Evolutionary conservation across 1,284 basidiomycete species (phyloP).

Genomic region (Cutaneotrichosporon mucoides): DNA sequence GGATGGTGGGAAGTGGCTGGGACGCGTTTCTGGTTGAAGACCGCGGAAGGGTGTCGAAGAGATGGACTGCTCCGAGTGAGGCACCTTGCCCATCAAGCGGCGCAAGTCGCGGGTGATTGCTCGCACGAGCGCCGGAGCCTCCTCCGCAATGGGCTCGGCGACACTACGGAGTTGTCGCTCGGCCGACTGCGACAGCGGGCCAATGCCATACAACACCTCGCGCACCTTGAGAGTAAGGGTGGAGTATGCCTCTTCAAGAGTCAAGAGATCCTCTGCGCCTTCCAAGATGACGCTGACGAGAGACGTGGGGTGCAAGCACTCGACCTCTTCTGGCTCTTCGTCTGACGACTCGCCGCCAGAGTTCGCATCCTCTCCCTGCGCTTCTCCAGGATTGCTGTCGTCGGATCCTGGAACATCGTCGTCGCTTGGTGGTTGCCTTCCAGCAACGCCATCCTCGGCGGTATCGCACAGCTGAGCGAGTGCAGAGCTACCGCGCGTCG

Average conservation of each 20-base stretch:
- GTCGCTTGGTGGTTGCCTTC: slow-evolving; percentile 2
- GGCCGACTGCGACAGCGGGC: slow-evolving; percentile 5
- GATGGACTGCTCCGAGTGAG: slow-evolving; percentile 24
- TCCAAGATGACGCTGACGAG: slow-evolving; percentile 40
- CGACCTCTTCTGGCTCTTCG: slow-evolving; percentile 30
- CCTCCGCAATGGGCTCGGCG: slow-evolving; percentile 31
- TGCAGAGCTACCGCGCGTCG: not conserved
- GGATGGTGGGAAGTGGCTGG: slow-evolving; percentile 1
- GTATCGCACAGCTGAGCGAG: slow-evolving; percentile 15
- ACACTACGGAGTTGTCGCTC: not conserved
- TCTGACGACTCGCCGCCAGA: slow-evolving; percentile 27
- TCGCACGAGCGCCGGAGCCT: slow-evolving; percentile 41
- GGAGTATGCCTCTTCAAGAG: slow-evolving; percentile 44
- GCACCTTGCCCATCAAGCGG: slow-evolving; percentile 38
- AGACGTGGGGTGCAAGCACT: slow-evolving; percentile 32
- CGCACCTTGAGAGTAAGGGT: slow-evolving; percentile 30
- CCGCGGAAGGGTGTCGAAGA: slow-evolving; percentile 30
- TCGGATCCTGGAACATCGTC: slow-evolving; percentile 31
- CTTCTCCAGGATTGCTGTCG: slow-evolving; percentile 19
- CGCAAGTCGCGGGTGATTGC: slow-evolving; percentile 41
- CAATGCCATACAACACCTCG: slow-evolving; percentile 19
- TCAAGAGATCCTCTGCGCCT: slow-evolving; percentile 43
- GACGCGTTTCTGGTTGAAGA: not conserved
- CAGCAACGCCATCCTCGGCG: slow-evolving; percentile 10
- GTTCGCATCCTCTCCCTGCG: not conserved